Conservation (phyloP, 495 filamentous ascomycete species). For the Xylaria telfairii region DNA sequence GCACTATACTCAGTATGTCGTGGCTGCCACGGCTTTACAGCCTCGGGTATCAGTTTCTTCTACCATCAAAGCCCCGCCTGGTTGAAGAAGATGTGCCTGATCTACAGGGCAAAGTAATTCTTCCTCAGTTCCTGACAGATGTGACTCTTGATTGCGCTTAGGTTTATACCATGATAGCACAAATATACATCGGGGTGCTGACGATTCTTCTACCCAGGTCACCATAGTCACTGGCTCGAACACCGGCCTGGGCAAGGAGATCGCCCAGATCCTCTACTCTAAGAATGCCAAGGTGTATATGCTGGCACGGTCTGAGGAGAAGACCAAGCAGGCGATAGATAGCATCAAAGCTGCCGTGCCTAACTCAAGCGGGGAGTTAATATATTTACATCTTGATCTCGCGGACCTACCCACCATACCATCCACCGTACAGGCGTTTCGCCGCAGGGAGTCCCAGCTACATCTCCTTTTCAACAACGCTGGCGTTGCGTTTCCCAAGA, state of each 20-base stretch:
- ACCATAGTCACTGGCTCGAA: slow-evolving; percentile 58
- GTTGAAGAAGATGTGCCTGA: slow-evolving; percentile 25
- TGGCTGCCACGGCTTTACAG: not conserved
- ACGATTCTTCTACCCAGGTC: slow-evolving; percentile 32
- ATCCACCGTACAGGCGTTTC: slow-evolving; percentile 32
- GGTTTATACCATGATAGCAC: not conserved
- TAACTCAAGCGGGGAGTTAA: slow-evolving; percentile 31
- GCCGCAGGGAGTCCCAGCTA: slow-evolving; percentile 31
- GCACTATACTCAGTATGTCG: not conserved
- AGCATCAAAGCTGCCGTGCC: slow-evolving; percentile 35
- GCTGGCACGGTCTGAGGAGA: slow-evolving; percentile 50
- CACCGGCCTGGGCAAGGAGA: slow-evolving; percentile 53
- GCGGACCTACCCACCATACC: slow-evolving; percentile 39
- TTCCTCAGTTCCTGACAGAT: not conserved
- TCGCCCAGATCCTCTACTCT: slow-evolving; percentile 51
- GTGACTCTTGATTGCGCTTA: not conserved
- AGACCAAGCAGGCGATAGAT: slow-evolving; percentile 37
- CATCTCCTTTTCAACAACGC: slow-evolving; percentile 42
- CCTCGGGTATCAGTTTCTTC: slow-evolving; percentile 15
- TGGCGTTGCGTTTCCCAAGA: slow-evolving; percentile 45
- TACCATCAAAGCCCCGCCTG: slow-evolving; percentile 20
- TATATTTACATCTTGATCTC: slow-evolving; percentile 39
- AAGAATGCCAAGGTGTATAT: slow-evolving; percentile 60
- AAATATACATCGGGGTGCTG: not conserved
- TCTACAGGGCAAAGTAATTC: slow-evolving; percentile 22